A percentile compares a stretch with the other conserved stretches of the same genome.
Evolutionary conservation across 2,329 filamentous ascomycete species (phyloP).

Genomic region (Microdochium trichocladiopsis): DNA sequence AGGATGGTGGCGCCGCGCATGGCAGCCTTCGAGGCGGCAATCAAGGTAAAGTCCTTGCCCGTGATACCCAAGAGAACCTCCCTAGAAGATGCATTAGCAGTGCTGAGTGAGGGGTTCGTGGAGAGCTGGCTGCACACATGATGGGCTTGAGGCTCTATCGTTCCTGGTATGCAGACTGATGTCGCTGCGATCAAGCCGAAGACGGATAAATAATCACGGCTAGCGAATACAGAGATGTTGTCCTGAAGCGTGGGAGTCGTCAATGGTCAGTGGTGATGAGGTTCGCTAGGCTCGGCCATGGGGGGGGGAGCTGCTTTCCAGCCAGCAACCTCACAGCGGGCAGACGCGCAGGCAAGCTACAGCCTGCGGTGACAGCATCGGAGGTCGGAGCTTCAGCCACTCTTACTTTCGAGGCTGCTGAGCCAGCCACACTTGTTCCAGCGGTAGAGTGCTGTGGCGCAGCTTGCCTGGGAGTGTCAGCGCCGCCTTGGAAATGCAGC

Average conservation of each 20-base stretch:
- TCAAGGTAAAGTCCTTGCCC: slow-evolving; percentile 97
- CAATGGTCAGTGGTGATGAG: slow-evolving; percentile 1
- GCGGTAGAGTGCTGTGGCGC: too few relatives aligned
- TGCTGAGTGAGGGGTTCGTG: slow-evolving; percentile 4
- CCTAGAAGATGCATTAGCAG: slow-evolving; percentile 42
- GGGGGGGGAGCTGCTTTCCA: slow-evolving; percentile 2
- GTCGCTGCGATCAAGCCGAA: too few relatives aligned
- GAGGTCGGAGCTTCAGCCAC: slow-evolving; percentile 9
- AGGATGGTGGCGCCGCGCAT: slow-evolving; percentile 97
- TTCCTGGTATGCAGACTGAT: background rate
- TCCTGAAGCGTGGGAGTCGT: background rate
- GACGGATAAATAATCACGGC: background rate
- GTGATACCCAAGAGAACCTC: slow-evolving; percentile 97
- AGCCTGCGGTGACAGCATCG: slow-evolving; percentile 21
- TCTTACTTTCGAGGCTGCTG: slow-evolving; percentile 1
- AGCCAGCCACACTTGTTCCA: slow-evolving; percentile 11
- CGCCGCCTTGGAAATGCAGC: too few relatives aligned
- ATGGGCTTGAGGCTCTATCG: slow-evolving; percentile 1
- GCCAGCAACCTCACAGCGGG: slow-evolving; percentile 1
- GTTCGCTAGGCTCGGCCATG: background rate
- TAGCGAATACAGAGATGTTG: background rate
- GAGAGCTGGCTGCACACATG: slow-evolving; percentile 9
- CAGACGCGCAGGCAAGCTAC: slow-evolving; percentile 34
- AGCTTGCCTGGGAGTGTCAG: too few relatives aligned
- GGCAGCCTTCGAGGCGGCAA: slow-evolving; percentile 94